A percentile compares a stretch with the other conserved stretches of the same genome.
These are phyloP conservation scores for Mycena belliarum DNA, from an alignment of 768 basidiomycete genomes.

Conservation along the genomic window DNA sequence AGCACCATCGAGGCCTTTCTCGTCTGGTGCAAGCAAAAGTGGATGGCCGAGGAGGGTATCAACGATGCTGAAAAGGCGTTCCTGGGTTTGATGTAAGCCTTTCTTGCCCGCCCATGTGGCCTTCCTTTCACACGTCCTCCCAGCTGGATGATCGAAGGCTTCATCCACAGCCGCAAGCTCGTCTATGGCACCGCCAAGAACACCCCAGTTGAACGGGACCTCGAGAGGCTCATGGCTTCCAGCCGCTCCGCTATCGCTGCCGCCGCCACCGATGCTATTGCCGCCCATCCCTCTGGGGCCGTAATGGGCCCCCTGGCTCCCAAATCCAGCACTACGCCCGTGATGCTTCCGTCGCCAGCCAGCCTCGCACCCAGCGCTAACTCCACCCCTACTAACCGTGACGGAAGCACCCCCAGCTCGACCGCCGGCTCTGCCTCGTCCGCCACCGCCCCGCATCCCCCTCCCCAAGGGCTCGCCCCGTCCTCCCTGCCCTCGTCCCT, in stretches of 20 bases:
- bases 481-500: slow-evolving; percentile 38
- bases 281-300: slow-evolving; percentile 31
- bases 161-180: slow-evolving; percentile 59
- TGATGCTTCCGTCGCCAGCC: slow-evolving; percentile 80
- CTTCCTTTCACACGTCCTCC: slow-evolving; percentile 32
- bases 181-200: slow-evolving; percentile 37
- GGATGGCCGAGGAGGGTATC: slow-evolving; percentile 53
- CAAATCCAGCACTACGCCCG: slow-evolving; percentile 53
- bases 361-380: slow-evolving; percentile 74
- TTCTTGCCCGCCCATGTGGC: slow-evolving; percentile 21
- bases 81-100: slow-evolving; percentile 77
- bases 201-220: slow-evolving; percentile 40
- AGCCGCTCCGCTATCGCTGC: slow-evolving; percentile 39
- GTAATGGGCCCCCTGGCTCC: slow-evolving; percentile 28
- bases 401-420: slow-evolving; percentile 53
- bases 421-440: slow-evolving; percentile 33
- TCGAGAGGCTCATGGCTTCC: slow-evolving; percentile 37
- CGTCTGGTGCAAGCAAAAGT: slow-evolving; percentile 72
- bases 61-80: slow-evolving; percentile 63
- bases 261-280: slow-evolving; percentile 40
- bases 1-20: slow-evolving; percentile 67
- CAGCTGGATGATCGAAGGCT: slow-evolving; percentile 81
- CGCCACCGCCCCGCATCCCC: slow-evolving; percentile 34
- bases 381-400: slow-evolving; percentile 71
- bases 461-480: slow-evolving; percentile 30